Conservation (phyloP, 805 yeast species). For the Hanseniaspora taiwanica region DNA sequence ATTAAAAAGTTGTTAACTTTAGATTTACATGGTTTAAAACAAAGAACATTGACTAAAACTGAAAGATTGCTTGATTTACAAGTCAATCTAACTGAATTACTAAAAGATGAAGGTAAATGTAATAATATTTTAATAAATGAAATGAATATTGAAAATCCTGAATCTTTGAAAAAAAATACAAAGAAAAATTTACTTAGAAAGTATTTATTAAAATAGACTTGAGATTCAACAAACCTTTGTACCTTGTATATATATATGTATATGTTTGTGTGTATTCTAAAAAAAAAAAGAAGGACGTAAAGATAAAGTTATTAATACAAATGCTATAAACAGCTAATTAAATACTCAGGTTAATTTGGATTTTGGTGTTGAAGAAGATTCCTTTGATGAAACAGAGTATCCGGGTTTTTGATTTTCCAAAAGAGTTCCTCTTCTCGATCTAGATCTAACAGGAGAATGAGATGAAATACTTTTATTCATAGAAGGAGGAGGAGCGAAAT, state of each 20-base stretch:
- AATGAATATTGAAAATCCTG: constrained; percentile 27
- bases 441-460: not conserved
- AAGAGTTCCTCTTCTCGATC: not conserved
- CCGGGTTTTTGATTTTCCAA: not conserved
- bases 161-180: constrained; percentile 33
- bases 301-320: too few species aligned
- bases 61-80: constrained; percentile 26
- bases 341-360: not conserved
- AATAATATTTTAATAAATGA: constrained; percentile 16
- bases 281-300: not conserved
- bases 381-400: not conserved
- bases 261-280: not conserved
- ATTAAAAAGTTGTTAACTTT: constrained; percentile 26
- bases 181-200: constrained; percentile 65
- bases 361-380: not conserved
- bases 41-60: constrained; percentile 16
- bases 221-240: too few species aligned
- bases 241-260: too few species aligned
- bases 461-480: not conserved
- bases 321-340: too few species aligned
- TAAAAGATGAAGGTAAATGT: constrained; percentile 26
- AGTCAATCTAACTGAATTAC: constrained; percentile 24
- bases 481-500: not conserved
- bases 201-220: constrained; percentile 37
- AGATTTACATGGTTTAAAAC: constrained; percentile 23